These are phyloP conservation scores for Botryobasidium botryosum DNA, from an alignment of 768 basidiomycete species.

Conservation along the genomic window DNA sequence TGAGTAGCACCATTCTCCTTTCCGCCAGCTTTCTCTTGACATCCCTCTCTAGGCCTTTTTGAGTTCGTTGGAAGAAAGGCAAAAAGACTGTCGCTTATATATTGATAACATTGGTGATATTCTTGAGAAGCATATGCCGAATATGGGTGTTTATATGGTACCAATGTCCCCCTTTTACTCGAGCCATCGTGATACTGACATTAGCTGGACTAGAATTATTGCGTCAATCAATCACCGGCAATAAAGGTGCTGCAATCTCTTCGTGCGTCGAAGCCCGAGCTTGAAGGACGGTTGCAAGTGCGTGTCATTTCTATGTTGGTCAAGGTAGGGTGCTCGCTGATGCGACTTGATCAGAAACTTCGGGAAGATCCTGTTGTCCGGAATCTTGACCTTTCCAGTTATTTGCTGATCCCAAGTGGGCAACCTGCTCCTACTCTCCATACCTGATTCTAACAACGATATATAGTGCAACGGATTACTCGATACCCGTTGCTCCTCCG, in stretches of 20 bases:
- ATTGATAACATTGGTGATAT: slow-evolving; percentile 81
- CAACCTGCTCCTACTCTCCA: slow-evolving; percentile 8
- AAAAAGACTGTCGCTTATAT: slow-evolving; percentile 83
- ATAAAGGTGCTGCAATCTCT: slow-evolving; percentile 61
- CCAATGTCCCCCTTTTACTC: slow-evolving; percentile 13
- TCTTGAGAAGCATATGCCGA: slow-evolving; percentile 50
- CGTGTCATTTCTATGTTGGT: slow-evolving; percentile 6
- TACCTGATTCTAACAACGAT: background rate
- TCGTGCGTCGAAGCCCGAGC: slow-evolving; percentile 45
- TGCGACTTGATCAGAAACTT: slow-evolving; percentile 52
- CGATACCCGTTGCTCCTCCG: slow-evolving; percentile 82
- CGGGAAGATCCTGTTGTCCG: slow-evolving; percentile 63
- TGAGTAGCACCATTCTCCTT: slow-evolving; percentile 21
- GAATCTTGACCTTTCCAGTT: slow-evolving; percentile 78
- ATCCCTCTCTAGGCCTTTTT: slow-evolving; percentile 43
- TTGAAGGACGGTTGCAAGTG: slow-evolving; percentile 55
- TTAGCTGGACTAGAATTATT: slow-evolving; percentile 45
- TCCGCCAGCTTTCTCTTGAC: background rate
- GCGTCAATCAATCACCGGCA: slow-evolving; percentile 70
- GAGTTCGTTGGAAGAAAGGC: slow-evolving; percentile 78
- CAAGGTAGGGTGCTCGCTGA: background rate
- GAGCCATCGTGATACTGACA: background rate
- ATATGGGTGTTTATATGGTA: slow-evolving; percentile 71
- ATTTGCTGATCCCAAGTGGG: slow-evolving; percentile 80
- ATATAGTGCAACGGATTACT: slow-evolving; percentile 42